phyloP scores from a whole-genome alignment of 176 grass and related monocot species.

The Triticum turgidum region DNA sequence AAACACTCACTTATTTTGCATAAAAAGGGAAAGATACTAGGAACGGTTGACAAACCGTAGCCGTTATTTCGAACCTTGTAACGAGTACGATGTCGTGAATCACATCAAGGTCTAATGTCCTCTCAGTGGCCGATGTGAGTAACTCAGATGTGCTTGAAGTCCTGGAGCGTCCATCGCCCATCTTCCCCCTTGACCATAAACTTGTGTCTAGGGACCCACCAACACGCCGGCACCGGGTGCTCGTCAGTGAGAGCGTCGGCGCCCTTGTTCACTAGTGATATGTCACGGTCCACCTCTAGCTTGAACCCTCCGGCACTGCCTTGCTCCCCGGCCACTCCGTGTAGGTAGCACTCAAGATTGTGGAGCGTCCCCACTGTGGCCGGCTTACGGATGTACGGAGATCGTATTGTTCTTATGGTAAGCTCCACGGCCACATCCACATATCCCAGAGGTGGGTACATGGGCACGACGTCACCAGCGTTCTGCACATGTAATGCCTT shows the following conservation, averaged over 20 bases:
- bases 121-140: no score
- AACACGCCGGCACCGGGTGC: constrained; percentile 46
- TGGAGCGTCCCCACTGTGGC: constrained; percentile 22
- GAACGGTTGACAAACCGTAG: background rate
- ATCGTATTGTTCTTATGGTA: no score
- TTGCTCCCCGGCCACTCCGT: constrained; percentile 61
- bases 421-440: no score
- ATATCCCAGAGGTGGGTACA: no score
- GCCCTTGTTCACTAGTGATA: constrained; percentile 68
- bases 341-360: constrained; percentile 79
- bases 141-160: constrained; percentile 30
- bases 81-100: background rate
- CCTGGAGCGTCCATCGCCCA: constrained; percentile 46
- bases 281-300: constrained; percentile 67
- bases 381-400: no score
- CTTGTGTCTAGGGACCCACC: constrained; percentile 53
- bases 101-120: no score
- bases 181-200: constrained; percentile 45
- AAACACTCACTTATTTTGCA: background rate
- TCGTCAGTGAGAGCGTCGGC: constrained; percentile 46
- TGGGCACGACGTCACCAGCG: no score
- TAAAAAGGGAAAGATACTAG: background rate
- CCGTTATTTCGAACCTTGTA: background rate
- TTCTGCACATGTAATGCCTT: no score
- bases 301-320: constrained; percentile 41